These are phyloP conservation scores for Xylariomycetidae sp. DNA, from an alignment of 2,329 filamentous ascomycete genomes.

Conservation along the genomic window DNA sequence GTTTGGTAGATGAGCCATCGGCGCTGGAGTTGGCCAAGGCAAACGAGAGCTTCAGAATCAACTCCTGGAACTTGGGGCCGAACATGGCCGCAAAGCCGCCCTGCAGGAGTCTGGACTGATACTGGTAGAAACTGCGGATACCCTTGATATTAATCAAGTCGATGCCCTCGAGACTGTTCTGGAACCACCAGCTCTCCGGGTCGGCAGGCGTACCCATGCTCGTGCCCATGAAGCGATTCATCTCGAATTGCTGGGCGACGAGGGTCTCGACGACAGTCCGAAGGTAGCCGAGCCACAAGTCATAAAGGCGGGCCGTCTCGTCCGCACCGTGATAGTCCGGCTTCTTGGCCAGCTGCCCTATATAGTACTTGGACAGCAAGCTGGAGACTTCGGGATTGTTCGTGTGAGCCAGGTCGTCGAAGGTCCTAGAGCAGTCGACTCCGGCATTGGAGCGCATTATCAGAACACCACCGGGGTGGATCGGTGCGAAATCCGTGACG, in stretches of 20 bases:
- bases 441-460: constrained; percentile 52
- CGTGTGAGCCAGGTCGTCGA: constrained; percentile 50
- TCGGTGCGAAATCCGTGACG: constrained; percentile 47
- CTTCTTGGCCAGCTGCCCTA: constrained; percentile 46
- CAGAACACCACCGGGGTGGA: constrained; percentile 49
- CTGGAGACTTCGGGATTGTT: constrained; percentile 51
- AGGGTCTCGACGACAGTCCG: constrained; percentile 45
- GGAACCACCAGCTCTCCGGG: constrained; percentile 29
- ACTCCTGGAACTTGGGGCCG: constrained; percentile 46
- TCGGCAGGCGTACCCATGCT: constrained; percentile 29
- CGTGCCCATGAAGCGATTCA: constrained; percentile 43
- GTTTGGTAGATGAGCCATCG: constrained; percentile 26
- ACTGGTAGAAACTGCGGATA: constrained; percentile 47
- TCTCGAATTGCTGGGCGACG: constrained; percentile 49
- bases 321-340: constrained; percentile 39
- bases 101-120: constrained; percentile 47
- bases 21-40: constrained; percentile 37
- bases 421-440: constrained; percentile 48
- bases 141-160: constrained; percentile 44
- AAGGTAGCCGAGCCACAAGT: constrained; percentile 47
- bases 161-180: constrained; percentile 21
- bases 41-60: constrained; percentile 49
- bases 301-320: constrained; percentile 41
- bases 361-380: constrained; percentile 50
- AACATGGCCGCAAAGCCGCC: constrained; percentile 47